Evolutionary conservation across 176 grass and related monocot species (phyloP), one percentile per base, ranked within the genome.

Genomic region (Zizania latifolia): DNA sequence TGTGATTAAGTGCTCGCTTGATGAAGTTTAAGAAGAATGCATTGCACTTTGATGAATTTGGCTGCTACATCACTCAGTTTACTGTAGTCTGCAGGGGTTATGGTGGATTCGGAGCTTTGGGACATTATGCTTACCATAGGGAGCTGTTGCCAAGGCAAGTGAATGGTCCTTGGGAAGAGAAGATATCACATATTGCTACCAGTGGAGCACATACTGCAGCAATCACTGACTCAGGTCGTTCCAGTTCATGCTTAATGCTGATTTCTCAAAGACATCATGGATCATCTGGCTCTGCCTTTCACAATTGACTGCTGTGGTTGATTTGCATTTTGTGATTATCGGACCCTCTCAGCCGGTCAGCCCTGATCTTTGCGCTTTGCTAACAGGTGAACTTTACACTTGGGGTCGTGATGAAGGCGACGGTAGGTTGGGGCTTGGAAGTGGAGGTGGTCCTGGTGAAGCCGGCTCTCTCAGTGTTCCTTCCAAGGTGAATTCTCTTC

Each of bases 71-170:
- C 88, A 87, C 84, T 98, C 79, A 88, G 81, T 86, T 92, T 83
- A 70, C 76, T 90, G 84, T 92, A 99, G 95, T 71, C 82, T 94
- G 84, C 89, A 99, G 92, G 95, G 95, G 95, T 78, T 94, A 94
- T 76, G 95, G 91, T 82, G 95, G 95, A 45, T 99, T 99, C 86
- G 95, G 95, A 86, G 95, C 95, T 89, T 74, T 94, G 39, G 95
- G 95, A 13, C 95, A 99, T 77, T 86, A 86, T 39, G 95, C 92
- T 44, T 94, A 99, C 72, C 89, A 88, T 32, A 94, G 89, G 68
- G 95, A 99, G 67, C 57, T 99, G 15, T 70, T 94, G 71, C 95
- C 89, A 2, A 92, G 36, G 76, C 59, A 82, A 71, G 91, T 99
- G 19, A 84, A 92, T 29, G 95, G 78, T 54, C 74, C 86, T 55